Evolutionary conservation across 1,139 yeast genomes (phyloP).

Genomic region (Meyerozyma sp.): DNA sequence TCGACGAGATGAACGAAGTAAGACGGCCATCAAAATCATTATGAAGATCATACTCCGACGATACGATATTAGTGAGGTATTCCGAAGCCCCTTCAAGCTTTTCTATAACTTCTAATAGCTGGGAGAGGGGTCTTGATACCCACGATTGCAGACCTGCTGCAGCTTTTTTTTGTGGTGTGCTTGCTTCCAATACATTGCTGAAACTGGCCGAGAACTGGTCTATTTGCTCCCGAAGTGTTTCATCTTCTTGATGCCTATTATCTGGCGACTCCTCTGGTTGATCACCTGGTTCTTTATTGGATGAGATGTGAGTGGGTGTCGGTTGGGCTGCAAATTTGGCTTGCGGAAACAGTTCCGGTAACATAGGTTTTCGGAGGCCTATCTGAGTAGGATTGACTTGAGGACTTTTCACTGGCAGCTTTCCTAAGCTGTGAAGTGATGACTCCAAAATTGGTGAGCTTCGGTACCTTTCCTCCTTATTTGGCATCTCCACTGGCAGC

Average conservation of each 20-base stretch:
- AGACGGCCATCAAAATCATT: conserved; percentile 63
- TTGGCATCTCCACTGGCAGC: too few relatives aligned
- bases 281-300: neutral
- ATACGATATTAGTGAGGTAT: conserved; percentile 22
- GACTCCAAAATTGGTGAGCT: too few relatives aligned
- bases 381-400: too few relatives aligned
- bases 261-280: neutral
- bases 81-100: conserved; percentile 36
- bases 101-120: conserved; percentile 27
- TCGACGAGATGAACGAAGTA: conserved; percentile 56
- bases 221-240: neutral
- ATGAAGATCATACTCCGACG: conserved; percentile 26
- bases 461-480: too few relatives aligned
- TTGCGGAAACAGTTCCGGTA: too few relatives aligned
- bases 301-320: too few relatives aligned
- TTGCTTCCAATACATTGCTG: conserved; percentile 12
- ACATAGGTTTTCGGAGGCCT: too few relatives aligned
- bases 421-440: too few relatives aligned
- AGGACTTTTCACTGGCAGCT: too few relatives aligned
- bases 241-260: neutral
- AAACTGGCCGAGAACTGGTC: conserved; percentile 8
- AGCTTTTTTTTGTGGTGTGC: conserved; percentile 15
- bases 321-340: too few relatives aligned
- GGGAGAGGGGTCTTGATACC: conserved; percentile 9
- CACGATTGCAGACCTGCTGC: conserved; percentile 12